Conservation (phyloP, 768 basidiomycete species). For the Tylopilus subfusipes region DNA sequence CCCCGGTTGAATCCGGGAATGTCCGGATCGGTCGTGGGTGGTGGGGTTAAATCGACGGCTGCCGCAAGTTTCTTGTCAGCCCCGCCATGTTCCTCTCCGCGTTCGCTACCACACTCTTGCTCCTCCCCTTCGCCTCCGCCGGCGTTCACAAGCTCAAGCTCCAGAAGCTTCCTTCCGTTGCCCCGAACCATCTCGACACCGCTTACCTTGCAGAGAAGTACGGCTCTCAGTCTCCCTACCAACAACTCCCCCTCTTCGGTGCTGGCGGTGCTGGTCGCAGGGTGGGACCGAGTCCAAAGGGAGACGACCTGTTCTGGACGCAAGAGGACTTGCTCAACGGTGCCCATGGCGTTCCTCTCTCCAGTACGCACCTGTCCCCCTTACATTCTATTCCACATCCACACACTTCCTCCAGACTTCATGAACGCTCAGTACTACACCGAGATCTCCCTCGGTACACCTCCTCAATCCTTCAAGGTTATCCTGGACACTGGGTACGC, state of each 20-base stretch:
- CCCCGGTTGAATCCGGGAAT: conserved; percentile 18
- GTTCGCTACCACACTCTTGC: conserved; percentile 34
- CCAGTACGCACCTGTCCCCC: conserved; percentile 40
- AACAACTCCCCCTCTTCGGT: conserved; percentile 64
- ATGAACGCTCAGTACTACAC: conserved; percentile 98
- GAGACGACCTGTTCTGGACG: conserved; percentile 73
- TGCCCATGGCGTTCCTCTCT: conserved; percentile 85
- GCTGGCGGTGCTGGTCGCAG: conserved; percentile 70
- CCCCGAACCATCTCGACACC: conserved; percentile 62
- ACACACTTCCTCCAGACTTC: conserved; percentile 59
- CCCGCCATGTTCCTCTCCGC: conserved; percentile 43
- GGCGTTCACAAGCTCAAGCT: conserved; percentile 85
- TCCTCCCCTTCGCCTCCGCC: conserved; percentile 46
- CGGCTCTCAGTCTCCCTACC: conserved; percentile 46
- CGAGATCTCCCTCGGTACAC: conserved; percentile 81
- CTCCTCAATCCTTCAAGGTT: conserved; percentile 89
- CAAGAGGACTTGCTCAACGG: conserved; percentile 67
- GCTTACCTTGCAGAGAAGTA: conserved; percentile 96
- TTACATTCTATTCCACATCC: neutral
- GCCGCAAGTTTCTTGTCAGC: conserved; percentile 17
- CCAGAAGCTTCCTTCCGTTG: conserved; percentile 70
- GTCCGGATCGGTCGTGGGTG: conserved; percentile 9
- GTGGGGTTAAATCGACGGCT: conserved; percentile 21
- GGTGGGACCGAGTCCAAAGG: conserved; percentile 46
- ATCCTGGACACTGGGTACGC: conserved; percentile 85